Evolutionary conservation across 805 yeast genomes (phyloP).

Genomic region (Blastobotrys muscicola): DNA sequence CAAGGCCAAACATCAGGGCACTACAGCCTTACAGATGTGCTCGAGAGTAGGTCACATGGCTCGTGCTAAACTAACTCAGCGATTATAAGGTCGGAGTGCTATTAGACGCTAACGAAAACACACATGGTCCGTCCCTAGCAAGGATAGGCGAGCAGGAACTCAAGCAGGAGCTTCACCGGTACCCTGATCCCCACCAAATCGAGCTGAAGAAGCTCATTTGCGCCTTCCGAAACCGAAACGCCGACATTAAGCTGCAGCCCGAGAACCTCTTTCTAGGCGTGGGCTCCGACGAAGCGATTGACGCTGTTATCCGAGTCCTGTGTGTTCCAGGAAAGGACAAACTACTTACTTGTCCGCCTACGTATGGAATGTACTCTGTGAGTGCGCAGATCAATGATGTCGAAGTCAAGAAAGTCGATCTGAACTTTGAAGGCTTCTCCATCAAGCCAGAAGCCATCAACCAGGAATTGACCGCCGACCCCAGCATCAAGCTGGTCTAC

Average conservation of each 20-base stretch:
- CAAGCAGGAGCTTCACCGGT: conserved; percentile 62
- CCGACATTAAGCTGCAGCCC: conserved; percentile 34
- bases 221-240: conserved; percentile 52
- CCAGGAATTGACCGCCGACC: conserved; percentile 44
- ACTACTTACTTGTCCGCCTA: conserved; percentile 82
- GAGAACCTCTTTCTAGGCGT: conserved; percentile 87
- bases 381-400: conserved; percentile 88
- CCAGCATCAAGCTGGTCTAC: conserved; percentile 62
- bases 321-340: conserved; percentile 80
- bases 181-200: conserved; percentile 93
- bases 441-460: conserved; percentile 49
- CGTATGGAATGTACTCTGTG: conserved; percentile 94
- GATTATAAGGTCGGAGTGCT: conserved; percentile 83
- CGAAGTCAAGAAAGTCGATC: conserved; percentile 62
- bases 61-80: conserved; percentile 17
- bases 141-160: conserved; percentile 37
- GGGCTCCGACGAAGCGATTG: conserved; percentile 95
- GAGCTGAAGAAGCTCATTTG: conserved; percentile 65
- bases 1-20: conserved; percentile 74
- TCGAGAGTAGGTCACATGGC: conserved; percentile 45
- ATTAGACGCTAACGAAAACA: conserved; percentile 92
- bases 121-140: conserved; percentile 74
- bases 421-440: conserved; percentile 53
- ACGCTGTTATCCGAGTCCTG: conserved; percentile 73
- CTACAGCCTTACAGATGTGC: conserved; percentile 95